Percentiles rank a stretch among this genome's conserved stretches.
Evolutionary conservation across 371 early-diverging fungal species (phyloP).

Genomic region (Cokeromyces recurvatus): DNA sequence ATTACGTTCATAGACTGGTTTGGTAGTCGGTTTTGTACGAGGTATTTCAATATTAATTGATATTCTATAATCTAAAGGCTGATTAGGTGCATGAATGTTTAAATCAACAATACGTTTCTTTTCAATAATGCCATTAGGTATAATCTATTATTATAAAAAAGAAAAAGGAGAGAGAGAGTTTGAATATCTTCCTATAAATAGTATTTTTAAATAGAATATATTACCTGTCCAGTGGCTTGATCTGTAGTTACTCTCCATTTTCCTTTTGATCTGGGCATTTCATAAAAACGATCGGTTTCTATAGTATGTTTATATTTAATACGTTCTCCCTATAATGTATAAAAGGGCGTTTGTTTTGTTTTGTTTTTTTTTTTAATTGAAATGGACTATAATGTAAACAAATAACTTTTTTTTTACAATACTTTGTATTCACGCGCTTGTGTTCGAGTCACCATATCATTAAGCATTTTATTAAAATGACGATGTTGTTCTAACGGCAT

Average conservation of each 20-base stretch:
- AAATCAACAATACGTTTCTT: constrained; percentile 65
- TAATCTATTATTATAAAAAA: constrained; percentile 23
- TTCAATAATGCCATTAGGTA: constrained; percentile 58
- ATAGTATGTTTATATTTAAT: constrained; percentile 63
- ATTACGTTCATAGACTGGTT: constrained; percentile 51
- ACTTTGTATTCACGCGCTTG: constrained; percentile 41
- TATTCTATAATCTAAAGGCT: constrained; percentile 68
- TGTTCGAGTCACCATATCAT: constrained; percentile 51
- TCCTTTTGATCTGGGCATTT: constrained; percentile 11
- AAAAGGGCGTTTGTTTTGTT: neutral
- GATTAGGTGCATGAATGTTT: constrained; percentile 67
- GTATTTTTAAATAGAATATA: neutral
- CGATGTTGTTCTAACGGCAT: constrained; percentile 69
- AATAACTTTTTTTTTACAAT: constrained; percentile 1
- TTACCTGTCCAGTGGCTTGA: constrained; percentile 47
- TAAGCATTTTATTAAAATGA: constrained; percentile 61
- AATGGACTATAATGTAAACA: neutral
- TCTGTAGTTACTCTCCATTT: constrained; percentile 65
- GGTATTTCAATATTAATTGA: constrained; percentile 68
- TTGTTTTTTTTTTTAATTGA: too few relatives aligned
- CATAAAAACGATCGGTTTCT: constrained; percentile 65
- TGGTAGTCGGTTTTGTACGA: constrained; percentile 37
- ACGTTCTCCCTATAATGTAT: constrained; percentile 39
- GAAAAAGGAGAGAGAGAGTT: too few relatives aligned
- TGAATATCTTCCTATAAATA: too few relatives aligned